Conservation (phyloP, 23 red algal genomes). For the Agarophyton chilense region DNA sequence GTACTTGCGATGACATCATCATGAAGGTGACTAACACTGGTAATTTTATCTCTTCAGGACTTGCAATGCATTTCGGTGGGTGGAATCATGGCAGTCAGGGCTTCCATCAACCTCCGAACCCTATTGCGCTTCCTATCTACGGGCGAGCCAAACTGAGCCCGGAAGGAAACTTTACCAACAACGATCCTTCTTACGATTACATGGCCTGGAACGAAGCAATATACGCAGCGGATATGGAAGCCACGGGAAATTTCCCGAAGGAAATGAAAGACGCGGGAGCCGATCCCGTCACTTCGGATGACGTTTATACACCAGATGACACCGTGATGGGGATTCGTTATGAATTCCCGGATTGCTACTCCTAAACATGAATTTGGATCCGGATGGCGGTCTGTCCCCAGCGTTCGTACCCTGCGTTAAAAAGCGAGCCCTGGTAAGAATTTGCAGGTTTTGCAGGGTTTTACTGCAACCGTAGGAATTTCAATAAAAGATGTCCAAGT, state of each 20-base stretch:
- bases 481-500: no score
- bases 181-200: conserved; percentile 12
- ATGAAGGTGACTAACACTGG: conserved; percentile 18
- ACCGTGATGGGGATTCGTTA: conserved; percentile 29
- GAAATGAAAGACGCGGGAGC: neutral
- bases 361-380: neutral
- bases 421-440: no score
- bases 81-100: conserved; percentile 18
- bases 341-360: conserved; percentile 13
- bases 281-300: conserved; percentile 27
- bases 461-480: no score
- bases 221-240: conserved; percentile 3
- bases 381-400: no score
- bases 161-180: conserved; percentile 24
- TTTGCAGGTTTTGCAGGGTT: no score
- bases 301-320: neutral
- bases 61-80: neutral
- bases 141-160: conserved; percentile 20
- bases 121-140: conserved; percentile 14
- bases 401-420: no score
- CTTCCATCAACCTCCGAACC: conserved; percentile 8
- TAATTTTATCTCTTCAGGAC: neutral
- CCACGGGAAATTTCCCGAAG: neutral
- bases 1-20: conserved; percentile 22
- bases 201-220: neutral